Percentiles rank a stretch among this genome's conserved stretches.
Conservation (phyloP, 805 yeast genomes). For the Lipomyces japonicus region DNA sequence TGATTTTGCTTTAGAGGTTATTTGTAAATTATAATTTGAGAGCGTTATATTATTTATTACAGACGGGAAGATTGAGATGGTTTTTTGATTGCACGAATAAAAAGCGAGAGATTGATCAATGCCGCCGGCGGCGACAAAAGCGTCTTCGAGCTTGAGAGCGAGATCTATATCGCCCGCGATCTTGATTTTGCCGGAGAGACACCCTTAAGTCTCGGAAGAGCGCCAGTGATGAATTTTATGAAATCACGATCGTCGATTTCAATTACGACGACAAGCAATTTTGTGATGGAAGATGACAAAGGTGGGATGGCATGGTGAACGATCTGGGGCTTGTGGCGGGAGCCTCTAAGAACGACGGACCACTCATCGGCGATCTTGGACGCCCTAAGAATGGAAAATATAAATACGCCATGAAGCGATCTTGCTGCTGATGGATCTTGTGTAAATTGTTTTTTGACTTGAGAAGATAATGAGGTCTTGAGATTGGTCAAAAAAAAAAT, state of each 20-base stretch:
- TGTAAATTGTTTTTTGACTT: slow-evolving; percentile 9
- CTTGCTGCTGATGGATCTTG: slow-evolving; percentile 7
- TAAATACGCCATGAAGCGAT: slow-evolving; percentile 16
- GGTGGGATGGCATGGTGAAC: slow-evolving; percentile 18
- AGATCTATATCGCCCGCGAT: slow-evolving; percentile 27
- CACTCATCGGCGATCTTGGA: slow-evolving; percentile 18
- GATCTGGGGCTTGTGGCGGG: slow-evolving; percentile 7
- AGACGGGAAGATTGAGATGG: too few species aligned
- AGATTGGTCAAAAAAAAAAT: too few species aligned
- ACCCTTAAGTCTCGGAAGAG: slow-evolving; percentile 23
- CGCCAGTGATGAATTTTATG: slow-evolving; percentile 18
- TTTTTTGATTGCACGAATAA: too few species aligned
- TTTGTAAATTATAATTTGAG: too few species aligned
- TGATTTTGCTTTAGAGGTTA: too few species aligned
- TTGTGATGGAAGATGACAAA: not conserved
- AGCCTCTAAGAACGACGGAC: slow-evolving; percentile 18
- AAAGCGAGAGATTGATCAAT: slow-evolving; percentile 16
- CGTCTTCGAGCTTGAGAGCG: slow-evolving; percentile 22
- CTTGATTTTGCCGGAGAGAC: slow-evolving; percentile 20
- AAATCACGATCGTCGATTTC: slow-evolving; percentile 24
- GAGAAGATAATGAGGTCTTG: too few species aligned
- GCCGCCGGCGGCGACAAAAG: slow-evolving; percentile 20
- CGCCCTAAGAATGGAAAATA: slow-evolving; percentile 14
- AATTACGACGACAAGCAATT: slow-evolving; percentile 19
- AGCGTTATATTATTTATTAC: too few species aligned